phyloP scores from a whole-genome alignment of 768 basidiomycete genomes.

The Scleroderma citrinum region DNA sequence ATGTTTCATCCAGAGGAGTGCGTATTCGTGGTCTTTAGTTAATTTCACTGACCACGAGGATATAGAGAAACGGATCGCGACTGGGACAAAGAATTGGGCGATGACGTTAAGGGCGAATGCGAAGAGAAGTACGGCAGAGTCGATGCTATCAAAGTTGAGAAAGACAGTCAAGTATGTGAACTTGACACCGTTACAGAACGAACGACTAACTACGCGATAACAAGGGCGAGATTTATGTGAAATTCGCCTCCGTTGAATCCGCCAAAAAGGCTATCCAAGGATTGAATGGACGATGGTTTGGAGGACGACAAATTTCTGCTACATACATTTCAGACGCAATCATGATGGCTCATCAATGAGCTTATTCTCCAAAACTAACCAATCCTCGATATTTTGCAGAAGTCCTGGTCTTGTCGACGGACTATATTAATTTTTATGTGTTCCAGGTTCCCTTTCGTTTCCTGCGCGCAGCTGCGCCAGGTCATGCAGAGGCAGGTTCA shows the following conservation, averaged over 20 bases:
- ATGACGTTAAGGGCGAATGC: slow-evolving; percentile 94
- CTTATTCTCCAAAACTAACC: slow-evolving; percentile 18
- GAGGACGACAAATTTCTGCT: slow-evolving; percentile 83
- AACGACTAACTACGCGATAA: slow-evolving; percentile 7
- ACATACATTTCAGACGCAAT: slow-evolving; percentile 89
- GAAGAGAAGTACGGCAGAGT: slow-evolving; percentile 88
- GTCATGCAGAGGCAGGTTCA: slow-evolving; percentile 36
- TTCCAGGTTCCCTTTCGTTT: slow-evolving; percentile 27
- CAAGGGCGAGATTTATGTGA: slow-evolving; percentile 96
- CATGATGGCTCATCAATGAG: slow-evolving; percentile 84
- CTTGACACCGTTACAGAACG: neutral
- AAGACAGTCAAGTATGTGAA: slow-evolving; percentile 76
- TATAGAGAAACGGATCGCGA: slow-evolving; percentile 88
- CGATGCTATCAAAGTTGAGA: slow-evolving; percentile 85
- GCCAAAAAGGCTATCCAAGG: slow-evolving; percentile 84
- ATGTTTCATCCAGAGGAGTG: slow-evolving; percentile 99
- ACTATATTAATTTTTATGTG: slow-evolving; percentile 27
- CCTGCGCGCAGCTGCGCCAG: slow-evolving; percentile 29
- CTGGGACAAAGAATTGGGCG: slow-evolving; percentile 95
- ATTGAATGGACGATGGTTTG: slow-evolving; percentile 96
- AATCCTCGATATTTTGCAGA: slow-evolving; percentile 25
- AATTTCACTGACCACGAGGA: slow-evolving; percentile 5
- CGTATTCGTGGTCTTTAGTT: slow-evolving; percentile 23
- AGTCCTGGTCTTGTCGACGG: slow-evolving; percentile 12
- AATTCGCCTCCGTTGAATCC: slow-evolving; percentile 73